These are phyloP conservation scores for Aspergillus panamensis DNA, from an alignment of 495 filamentous ascomycete species.

Conservation along the genomic window DNA sequence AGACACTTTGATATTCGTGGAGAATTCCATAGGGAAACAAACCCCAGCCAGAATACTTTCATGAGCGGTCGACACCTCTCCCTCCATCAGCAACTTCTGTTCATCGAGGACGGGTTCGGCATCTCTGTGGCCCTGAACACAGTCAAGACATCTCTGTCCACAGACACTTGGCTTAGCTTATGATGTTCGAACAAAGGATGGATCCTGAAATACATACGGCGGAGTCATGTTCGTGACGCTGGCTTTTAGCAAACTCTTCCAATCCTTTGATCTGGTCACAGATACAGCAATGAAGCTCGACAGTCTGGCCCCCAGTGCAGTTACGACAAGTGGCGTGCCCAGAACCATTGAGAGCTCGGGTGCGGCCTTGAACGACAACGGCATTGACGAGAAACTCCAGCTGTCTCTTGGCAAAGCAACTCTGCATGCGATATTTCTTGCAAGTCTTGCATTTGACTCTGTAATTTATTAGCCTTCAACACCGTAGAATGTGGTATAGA, in stretches of 20 bases:
- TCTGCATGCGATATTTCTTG: slow-evolving; percentile 35
- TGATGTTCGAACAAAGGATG: neutral
- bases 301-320: slow-evolving; percentile 27
- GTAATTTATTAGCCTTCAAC: slow-evolving; percentile 7
- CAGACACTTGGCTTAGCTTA: slow-evolving; percentile 6
- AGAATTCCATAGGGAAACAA: neutral
- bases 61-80: slow-evolving; percentile 9
- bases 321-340: slow-evolving; percentile 20
- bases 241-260: slow-evolving; percentile 54
- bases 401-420: slow-evolving; percentile 46
- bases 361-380: slow-evolving; percentile 16
- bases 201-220: slow-evolving; percentile 40
- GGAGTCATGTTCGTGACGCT: slow-evolving; percentile 45
- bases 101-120: slow-evolving; percentile 23
- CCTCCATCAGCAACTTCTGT: slow-evolving; percentile 17
- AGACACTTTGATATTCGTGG: neutral
- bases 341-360: neutral
- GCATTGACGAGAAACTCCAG: slow-evolving; percentile 35
- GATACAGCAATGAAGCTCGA: slow-evolving; percentile 38
- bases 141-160: slow-evolving; percentile 52
- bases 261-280: slow-evolving; percentile 48
- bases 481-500: neutral
- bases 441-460: slow-evolving; percentile 51
- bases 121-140: slow-evolving; percentile 40
- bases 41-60: neutral